Conservation (phyloP, 257 asterid genomes). For the Fraxinus cuspidata region DNA sequence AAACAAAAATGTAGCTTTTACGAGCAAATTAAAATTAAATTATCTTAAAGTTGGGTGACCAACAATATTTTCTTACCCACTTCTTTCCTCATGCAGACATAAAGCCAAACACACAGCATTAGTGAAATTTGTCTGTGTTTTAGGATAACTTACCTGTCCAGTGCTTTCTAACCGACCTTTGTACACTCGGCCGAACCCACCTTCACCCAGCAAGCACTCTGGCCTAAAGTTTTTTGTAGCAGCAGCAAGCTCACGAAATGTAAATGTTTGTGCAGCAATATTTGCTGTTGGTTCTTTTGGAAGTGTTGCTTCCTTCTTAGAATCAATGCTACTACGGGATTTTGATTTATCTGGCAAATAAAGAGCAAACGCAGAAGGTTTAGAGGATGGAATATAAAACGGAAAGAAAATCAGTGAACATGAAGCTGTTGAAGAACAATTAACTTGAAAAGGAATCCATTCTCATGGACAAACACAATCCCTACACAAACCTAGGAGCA, state of each 20-base stretch:
- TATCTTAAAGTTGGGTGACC: background rate
- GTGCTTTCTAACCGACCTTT: conserved; percentile 78
- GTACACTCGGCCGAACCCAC: conserved; percentile 96
- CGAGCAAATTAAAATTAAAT: background rate
- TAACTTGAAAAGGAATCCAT: background rate
- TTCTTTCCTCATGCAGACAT: background rate
- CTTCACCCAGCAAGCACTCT: conserved; percentile 85
- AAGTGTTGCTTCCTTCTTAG: conserved; percentile 61
- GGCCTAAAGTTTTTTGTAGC: conserved; percentile 81
- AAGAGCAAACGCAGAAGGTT: conserved; percentile 9
- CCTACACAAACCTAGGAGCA: background rate
- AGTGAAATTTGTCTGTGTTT: background rate
- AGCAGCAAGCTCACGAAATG: conserved; percentile 84
- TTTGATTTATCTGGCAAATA: conserved; percentile 59
- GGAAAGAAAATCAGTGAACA: background rate
- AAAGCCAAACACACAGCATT: background rate
- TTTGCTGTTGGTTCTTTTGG: conserved; percentile 72
- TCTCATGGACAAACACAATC: background rate
- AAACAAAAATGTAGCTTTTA: background rate
- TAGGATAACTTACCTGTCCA: conserved; percentile 63
- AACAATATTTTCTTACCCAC: background rate
- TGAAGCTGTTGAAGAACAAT: background rate
- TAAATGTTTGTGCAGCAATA: conserved; percentile 90
- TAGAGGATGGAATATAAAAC: background rate
- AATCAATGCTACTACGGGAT: conserved; percentile 58